Evolutionary conservation across 805 yeast species (phyloP), one percentile per base, ranked within the genome.

Genomic region (Starmerella roubikii): DNA sequence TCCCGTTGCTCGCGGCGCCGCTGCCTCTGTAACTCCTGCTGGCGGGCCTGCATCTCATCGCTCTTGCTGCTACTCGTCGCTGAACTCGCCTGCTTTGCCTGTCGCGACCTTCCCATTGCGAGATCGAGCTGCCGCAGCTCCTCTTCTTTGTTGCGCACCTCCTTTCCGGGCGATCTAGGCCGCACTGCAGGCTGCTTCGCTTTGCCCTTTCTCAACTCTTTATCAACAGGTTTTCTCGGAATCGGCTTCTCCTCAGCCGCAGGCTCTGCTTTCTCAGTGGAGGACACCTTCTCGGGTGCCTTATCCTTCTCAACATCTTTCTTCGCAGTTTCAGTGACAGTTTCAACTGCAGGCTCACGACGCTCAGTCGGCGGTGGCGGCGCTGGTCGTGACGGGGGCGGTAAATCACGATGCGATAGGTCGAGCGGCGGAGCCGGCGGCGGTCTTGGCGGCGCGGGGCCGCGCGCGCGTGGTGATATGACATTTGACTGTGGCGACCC

Each of bases 1-100:
- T 73, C 76, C 56, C 83, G 77, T 37, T 81, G 81, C 54, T 83
- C 94, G 35, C 88, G 72, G 51, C 82, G 79, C 48, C 39, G 49
- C 49, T 22, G 52, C 30, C 39, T 48, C 3, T 43, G 40, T 18
- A 23, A 19, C 15, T 42, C 47, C 23, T 18, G 28, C 15, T 27
- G 17, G 3, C 29, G 16, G 6, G 34, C 16, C 18, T 26, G 35
- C 30, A 23, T 24, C 13, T 8, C 37, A 4, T 28, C 27, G 5
- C 8, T 9, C 15, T 12, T 21, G 3, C 19, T 16, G 13, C 41
- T 42, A 20, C 22, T 33, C 8, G 28, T 17, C 10, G 18, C 10
- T 7, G 32, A 37, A 6, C 18, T 19, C 8, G 17, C 9, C 7
- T 8, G n/a, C n/a, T 16, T 12, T 4, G 35, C 35, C 10, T 15